A percentile compares a stretch with the other conserved stretches of the same genome.
These are phyloP conservation scores for Globisporangium paroecandrum DNA, from an alignment of 352 stramenopile genomes.

Conservation along the genomic window DNA sequence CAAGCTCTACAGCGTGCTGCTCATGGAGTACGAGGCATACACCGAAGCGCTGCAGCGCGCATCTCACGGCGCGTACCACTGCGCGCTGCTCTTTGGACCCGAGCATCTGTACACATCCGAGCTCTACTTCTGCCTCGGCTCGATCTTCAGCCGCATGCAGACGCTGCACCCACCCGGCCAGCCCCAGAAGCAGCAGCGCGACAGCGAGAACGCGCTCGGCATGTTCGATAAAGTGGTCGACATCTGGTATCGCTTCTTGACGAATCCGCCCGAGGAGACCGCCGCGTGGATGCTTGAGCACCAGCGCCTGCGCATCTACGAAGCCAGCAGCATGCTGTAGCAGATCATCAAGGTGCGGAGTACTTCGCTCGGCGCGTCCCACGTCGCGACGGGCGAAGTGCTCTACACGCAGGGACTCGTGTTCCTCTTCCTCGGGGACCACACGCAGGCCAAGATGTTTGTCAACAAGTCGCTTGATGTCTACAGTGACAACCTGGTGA, in stretches of 20 bases:
- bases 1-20: slow-evolving; percentile 63
- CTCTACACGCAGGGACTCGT: slow-evolving; percentile 61
- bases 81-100: slow-evolving; percentile 61
- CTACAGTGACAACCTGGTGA: slow-evolving; percentile 56
- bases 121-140: slow-evolving; percentile 69
- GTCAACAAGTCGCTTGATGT: slow-evolving; percentile 52
- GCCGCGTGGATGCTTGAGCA: slow-evolving; percentile 62
- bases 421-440: slow-evolving; percentile 47
- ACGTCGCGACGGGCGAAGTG: slow-evolving; percentile 60
- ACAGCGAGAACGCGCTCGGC: slow-evolving; percentile 49
- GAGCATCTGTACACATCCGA: slow-evolving; percentile 73
- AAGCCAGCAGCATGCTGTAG: slow-evolving; percentile 58
- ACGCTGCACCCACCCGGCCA: slow-evolving; percentile 24
- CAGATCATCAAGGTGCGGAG: slow-evolving; percentile 41
- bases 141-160: slow-evolving; percentile 57
- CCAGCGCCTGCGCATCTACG: slow-evolving; percentile 52
- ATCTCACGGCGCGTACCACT: slow-evolving; percentile 68
- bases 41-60: slow-evolving; percentile 56
- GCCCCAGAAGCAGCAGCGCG: slow-evolving; percentile 15
- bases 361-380: slow-evolving; percentile 35
- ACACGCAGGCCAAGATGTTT: slow-evolving; percentile 44
- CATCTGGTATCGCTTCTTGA: slow-evolving; percentile 78
- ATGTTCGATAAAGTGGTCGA: slow-evolving; percentile 80
- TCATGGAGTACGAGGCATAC: slow-evolving; percentile 48
- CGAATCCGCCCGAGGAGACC: slow-evolving; percentile 58